Evolutionary conservation across 2,329 filamentous ascomycete species (phyloP), one percentile per base, ranked within the genome.

Genomic region (Coleophoma crateriformis): DNA sequence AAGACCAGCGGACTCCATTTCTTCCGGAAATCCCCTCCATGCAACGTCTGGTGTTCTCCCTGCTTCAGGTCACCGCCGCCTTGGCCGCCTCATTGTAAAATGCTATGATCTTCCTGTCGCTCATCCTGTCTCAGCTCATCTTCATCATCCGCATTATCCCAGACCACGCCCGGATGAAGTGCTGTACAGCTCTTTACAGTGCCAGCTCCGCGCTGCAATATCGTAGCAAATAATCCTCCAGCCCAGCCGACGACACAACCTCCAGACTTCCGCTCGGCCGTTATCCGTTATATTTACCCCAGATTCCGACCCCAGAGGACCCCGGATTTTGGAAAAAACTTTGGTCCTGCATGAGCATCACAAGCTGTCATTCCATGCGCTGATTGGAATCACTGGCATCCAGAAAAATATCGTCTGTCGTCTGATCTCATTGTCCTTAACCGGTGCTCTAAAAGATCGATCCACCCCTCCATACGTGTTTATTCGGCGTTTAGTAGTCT

Each of bases 321-420:
- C 35, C 35, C 35, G 13, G n/a, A 17, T 42, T 42, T 14, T 19
- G 19, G 19, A 19, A 4, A 4, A 42, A 42, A 22, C 15, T 37
- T 38, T 50, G 56, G 53, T 55, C 59, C 59, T 62, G 59, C 59
- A 61, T 60, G 54, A 60, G 43, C 51, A 48, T 53, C 58, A 54
- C 57, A 55, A 48, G 57, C 54, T 52, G 55, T 33, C 17, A 47
- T 15, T 44, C 14, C 33, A 37, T 49, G 52, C 42, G 50, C 52
- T 45, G 38, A 39, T 51, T 37, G 40, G 45, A 50, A 39, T 42
- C 45, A 34, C 50, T 43, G 38, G 49, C 49, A 53, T 27, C 39
- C 41, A 40, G 50, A 33, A 51, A 58, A 8, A 14, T 19, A 14
- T 38, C 7, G 51, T 54, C 54, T 54, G 58, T 60, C 54, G 58